Base-by-base conservation (phyloP, 2,329 filamentous ascomycete genomes). In the Trichophyton benhamiae region DNA sequence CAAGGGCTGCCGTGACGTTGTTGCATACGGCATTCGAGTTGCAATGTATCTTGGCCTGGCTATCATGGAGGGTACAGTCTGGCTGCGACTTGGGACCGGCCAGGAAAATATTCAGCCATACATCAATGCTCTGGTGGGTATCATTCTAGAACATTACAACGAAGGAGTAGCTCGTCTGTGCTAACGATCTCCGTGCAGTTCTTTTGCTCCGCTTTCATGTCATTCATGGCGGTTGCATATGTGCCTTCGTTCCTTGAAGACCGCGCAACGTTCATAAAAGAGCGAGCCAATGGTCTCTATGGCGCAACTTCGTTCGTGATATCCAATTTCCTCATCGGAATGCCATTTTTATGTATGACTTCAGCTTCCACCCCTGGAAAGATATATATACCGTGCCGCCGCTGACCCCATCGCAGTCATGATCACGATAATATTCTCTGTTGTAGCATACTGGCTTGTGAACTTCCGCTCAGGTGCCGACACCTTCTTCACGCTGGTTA, bases 41-140 rank as follows among this genome's bases (percentile, higher is more conserved):
- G 86, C 82, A 46, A 95, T 95, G 89, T 94, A 95, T 72, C 79
- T 86, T 63, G 83, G 83, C 0, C 79, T 95, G 15, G 89, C 89
- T 0, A 83, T 94, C 67, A 86, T 94, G 82, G 91, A 92, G 86
- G 89, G 90, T 3, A 95, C 90, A 0, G 87, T 95, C 11, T 95
- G 88, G 86, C 76, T 95, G 13, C 83, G 89, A 4, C 78, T 95
- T 2, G 75, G 80, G 3, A 79, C 86, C 0, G 76, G 79, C 0
- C 89, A 95, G 70, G 77, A 80, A 61, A 87, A 87, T 62, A 92
- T 95, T 66, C 86, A 89, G 67, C 84, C 89, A 0, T 88, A 89
- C 68, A 89, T 85, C 72, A 95, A 95, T 71, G 87, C 88, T 57
- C 87, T 95, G 65, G 80, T 79, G 68, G 69, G 78, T 68, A 25